Percentiles rank a stretch among this genome's conserved stretches.
Evolutionary conservation across 371 early-diverging fungal genomes (phyloP).

Genomic region (Choanephora cucurbitarum): DNA sequence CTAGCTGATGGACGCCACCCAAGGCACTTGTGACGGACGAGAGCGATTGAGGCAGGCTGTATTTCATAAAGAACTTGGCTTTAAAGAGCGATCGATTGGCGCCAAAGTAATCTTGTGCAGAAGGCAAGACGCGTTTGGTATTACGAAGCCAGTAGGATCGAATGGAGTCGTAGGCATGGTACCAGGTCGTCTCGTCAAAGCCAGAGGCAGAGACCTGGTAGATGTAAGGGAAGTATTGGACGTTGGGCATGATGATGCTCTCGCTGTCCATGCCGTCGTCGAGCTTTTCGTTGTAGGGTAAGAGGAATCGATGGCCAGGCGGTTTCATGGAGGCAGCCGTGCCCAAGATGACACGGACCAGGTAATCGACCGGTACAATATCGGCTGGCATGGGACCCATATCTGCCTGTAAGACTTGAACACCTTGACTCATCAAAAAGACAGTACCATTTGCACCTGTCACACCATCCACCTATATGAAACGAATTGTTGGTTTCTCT

Average conservation of each 20-base stretch:
- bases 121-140: slow-evolving; percentile 30
- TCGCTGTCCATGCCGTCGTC: slow-evolving; percentile 21
- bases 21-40: slow-evolving; percentile 27
- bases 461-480: slow-evolving; percentile 52
- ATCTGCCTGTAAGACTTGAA: slow-evolving; percentile 41
- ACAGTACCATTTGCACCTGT: slow-evolving; percentile 54
- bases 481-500: no score
- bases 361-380: slow-evolving; percentile 60
- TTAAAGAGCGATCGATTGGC: slow-evolving; percentile 39
- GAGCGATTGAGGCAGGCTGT: slow-evolving; percentile 39
- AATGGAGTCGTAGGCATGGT: slow-evolving; percentile 33
- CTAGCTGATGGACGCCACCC: slow-evolving; percentile 21
- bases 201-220: slow-evolving; percentile 42
- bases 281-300: slow-evolving; percentile 49
- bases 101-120: slow-evolving; percentile 42
- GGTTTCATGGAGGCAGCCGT: slow-evolving; percentile 30
- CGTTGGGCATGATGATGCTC: slow-evolving; percentile 30
- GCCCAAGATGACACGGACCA: slow-evolving; percentile 37
- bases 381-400: slow-evolving; percentile 43
- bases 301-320: slow-evolving; percentile 41
- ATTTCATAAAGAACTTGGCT: slow-evolving; percentile 42
- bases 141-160: slow-evolving; percentile 51
- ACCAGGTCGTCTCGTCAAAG: slow-evolving; percentile 31
- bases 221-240: slow-evolving; percentile 41
- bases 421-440: slow-evolving; percentile 43